Base-by-base conservation (phyloP, 768 basidiomycete genomes). In the Tulasnella sp. region DNA sequence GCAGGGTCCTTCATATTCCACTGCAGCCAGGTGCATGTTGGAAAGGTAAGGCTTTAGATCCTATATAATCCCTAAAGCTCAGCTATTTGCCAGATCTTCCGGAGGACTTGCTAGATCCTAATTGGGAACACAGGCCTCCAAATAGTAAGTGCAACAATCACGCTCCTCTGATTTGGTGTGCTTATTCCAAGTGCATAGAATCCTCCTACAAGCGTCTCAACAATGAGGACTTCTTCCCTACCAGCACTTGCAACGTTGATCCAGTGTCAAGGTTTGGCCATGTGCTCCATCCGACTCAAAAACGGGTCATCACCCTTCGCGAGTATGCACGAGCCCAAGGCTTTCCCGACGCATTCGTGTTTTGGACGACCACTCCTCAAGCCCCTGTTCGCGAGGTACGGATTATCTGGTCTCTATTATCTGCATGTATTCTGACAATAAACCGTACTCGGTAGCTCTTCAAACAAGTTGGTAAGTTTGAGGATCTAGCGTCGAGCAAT, bases 321-420 rank as follows among this genome's bases (percentile, higher is more conserved):
- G 90, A 92, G 76, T 85, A 84, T 62, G 90, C 90, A 17, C 84
- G 91, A 29, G 85, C 87, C 0, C 91, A 93, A 80, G 91, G 91
- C 0, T 92, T 93, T 75, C 90, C 90, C 0, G 91, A 92, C 74
- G 44, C 80, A 40, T 91, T 90, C 74, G 74, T 83, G 17, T 90
- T 92, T 72, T 75, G 83, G 62, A 89, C 88, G 0, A 80, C 77
- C 3, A 82, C 84, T 39, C 76, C 52, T 32, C 26, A 32, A 9
- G 26, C 11, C 11, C 14, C 78, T 3, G 72, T 75, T 2, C 77
- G 81, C 0, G 87, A 90, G 74, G 91, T 91, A 72, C 72, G 86
- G 82, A 17, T 42, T 2, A 22, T 37, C 59, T 69, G 3, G 2
- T 19, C 5, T 9, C 19, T 19, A 11, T 4, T n/a, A 26, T 47